phyloP scores from a whole-genome alignment of 495 filamentous ascomycete genomes.

The Darksidea phi region DNA sequence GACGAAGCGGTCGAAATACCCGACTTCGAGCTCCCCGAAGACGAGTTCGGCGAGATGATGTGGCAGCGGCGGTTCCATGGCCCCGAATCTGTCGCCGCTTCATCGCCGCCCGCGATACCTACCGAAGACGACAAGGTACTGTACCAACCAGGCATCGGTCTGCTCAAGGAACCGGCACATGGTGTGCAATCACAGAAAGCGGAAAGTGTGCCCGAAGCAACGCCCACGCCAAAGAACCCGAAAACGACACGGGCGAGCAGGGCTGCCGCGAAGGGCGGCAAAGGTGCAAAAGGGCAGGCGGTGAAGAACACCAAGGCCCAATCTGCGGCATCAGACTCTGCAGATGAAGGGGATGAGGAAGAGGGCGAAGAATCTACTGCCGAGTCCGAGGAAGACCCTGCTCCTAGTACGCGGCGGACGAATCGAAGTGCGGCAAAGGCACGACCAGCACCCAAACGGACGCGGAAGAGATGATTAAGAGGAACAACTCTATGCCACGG shows the following conservation, averaged over 20 bases:
- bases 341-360: constrained; percentile 42
- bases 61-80: constrained; percentile 57
- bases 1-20: constrained; percentile 62
- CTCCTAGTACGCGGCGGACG: constrained; percentile 27
- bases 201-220: constrained; percentile 34
- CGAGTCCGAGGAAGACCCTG: constrained; percentile 33
- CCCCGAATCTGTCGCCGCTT: constrained; percentile 49
- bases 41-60: constrained; percentile 75
- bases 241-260: constrained; percentile 46
- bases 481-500: too few relatives aligned
- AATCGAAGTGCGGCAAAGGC: constrained; percentile 10
- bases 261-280: constrained; percentile 34
- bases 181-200: constrained; percentile 42
- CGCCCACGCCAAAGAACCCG: constrained; percentile 42
- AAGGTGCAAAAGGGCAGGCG: constrained; percentile 38
- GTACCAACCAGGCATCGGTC: constrained; percentile 27
- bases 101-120: constrained; percentile 48
- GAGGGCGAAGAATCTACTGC: constrained; percentile 41
- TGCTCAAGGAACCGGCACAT: constrained; percentile 27
- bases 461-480: constrained; percentile 19
- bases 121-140: constrained; percentile 36
- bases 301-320: constrained; percentile 36
- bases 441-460: constrained; percentile 10
- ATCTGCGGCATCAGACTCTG: constrained; percentile 32
- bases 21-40: constrained; percentile 72